Conservation (phyloP, 2,329 filamentous ascomycete species). For the Colletotrichum echinochloae region DNA sequence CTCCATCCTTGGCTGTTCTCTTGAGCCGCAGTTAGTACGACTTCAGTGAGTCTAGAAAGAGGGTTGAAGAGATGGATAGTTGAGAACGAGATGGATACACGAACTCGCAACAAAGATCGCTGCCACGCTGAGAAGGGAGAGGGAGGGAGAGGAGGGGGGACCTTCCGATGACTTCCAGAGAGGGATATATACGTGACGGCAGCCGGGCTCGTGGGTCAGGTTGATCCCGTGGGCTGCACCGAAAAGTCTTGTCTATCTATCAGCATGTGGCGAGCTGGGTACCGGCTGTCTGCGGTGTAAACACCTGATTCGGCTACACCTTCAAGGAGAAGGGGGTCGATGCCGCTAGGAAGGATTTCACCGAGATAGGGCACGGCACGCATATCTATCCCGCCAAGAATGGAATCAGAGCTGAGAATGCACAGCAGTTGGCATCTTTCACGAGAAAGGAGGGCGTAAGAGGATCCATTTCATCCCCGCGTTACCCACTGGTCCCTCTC, state of each 20-base stretch:
- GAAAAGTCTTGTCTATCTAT: conserved; percentile 35
- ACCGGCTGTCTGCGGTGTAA: conserved; percentile 25
- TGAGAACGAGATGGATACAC: background rate
- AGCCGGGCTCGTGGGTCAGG: conserved; percentile 17
- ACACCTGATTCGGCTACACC: background rate
- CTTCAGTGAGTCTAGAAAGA: background rate
- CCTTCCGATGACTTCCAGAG: background rate
- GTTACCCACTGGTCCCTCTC: conserved; percentile 31
- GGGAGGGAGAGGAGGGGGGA: background rate
- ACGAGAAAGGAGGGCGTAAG: conserved; percentile 41
- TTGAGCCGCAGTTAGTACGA: background rate
- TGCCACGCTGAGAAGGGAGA: conserved; percentile 16
- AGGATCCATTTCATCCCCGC: conserved; percentile 37
- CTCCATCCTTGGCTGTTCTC: conserved; percentile 25
- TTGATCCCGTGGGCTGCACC: conserved; percentile 6
- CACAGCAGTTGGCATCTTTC: conserved; percentile 31
- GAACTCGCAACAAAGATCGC: conserved; percentile 14
- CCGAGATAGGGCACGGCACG: conserved; percentile 32
- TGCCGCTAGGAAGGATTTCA: background rate
- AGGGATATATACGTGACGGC: conserved; percentile 27
- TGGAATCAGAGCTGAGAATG: conserved; percentile 21
- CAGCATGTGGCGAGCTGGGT: conserved; percentile 31
- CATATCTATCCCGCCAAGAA: conserved; percentile 32
- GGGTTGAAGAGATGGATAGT: background rate
- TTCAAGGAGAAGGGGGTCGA: background rate